Percentiles rank a stretch among this genome's conserved stretches.
Conservation (phyloP, 805 yeast species). For the Millerago galiae region DNA sequence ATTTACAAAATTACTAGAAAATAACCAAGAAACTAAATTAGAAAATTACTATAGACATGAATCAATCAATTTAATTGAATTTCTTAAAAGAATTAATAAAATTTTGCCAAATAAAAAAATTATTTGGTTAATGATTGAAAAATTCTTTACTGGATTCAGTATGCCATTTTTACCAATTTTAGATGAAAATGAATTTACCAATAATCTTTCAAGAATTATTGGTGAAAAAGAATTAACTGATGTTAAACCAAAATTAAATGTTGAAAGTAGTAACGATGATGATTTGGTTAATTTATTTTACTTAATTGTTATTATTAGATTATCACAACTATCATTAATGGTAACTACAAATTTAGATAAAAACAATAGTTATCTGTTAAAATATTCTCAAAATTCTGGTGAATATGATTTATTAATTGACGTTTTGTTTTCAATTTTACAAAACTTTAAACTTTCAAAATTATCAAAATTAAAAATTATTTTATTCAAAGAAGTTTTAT, state of each 20-base stretch:
- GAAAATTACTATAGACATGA: slow-evolving; percentile 16
- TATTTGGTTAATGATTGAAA: slow-evolving; percentile 50
- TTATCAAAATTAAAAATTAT: slow-evolving; percentile 9
- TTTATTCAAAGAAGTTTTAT: slow-evolving; percentile 8
- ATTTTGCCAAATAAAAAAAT: slow-evolving; percentile 47
- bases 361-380: slow-evolving; percentile 7
- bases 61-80: slow-evolving; percentile 11
- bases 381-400: slow-evolving; percentile 7
- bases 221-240: slow-evolving; percentile 31
- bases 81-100: slow-evolving; percentile 26
- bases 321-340: slow-evolving; percentile 14
- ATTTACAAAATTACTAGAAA: slow-evolving; percentile 13
- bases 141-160: slow-evolving; percentile 37
- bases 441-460: slow-evolving; percentile 5
- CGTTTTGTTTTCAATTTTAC: slow-evolving; percentile 9
- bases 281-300: slow-evolving; percentile 10
- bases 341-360: slow-evolving; percentile 13
- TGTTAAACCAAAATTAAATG: slow-evolving; percentile 22
- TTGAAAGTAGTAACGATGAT: slow-evolving; percentile 13
- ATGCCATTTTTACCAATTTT: slow-evolving; percentile 56
- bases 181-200: slow-evolving; percentile 44
- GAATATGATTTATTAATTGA: slow-evolving; percentile 17
- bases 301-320: slow-evolving; percentile 15
- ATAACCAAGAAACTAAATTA: slow-evolving; percentile 9
- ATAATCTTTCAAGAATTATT: slow-evolving; percentile 35